Conservation (phyloP, 176 grass and related monocot genomes). For the Aegilops tauschii region DNA sequence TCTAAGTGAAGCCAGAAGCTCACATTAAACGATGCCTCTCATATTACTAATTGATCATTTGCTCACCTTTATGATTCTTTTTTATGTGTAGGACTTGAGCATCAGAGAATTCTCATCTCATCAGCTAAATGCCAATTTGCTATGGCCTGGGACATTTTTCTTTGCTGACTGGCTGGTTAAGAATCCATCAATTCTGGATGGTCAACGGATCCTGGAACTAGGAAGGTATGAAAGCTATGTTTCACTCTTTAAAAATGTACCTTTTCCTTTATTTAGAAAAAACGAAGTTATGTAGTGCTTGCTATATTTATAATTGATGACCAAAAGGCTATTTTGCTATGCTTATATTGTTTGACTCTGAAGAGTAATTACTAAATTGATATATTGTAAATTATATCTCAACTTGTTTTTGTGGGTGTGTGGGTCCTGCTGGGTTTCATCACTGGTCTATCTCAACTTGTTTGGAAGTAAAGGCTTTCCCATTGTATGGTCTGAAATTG, state of each 20-base stretch:
- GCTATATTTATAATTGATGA: background rate
- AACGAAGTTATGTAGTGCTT: background rate
- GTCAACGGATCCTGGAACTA: slow-evolving; percentile 61
- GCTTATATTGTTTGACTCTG: background rate
- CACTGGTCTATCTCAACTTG: background rate
- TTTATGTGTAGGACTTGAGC: slow-evolving; percentile 55
- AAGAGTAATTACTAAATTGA: background rate
- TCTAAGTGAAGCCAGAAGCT: background rate
- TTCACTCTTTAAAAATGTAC: background rate
- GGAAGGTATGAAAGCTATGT: slow-evolving; percentile 56
- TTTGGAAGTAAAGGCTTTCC: background rate
- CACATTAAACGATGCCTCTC: background rate
- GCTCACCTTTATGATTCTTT: background rate
- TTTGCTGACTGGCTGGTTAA: slow-evolving; percentile 73
- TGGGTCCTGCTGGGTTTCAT: background rate
- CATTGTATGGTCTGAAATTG: background rate
- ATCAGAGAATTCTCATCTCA: slow-evolving; percentile 84
- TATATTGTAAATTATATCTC: background rate
- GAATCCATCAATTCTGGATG: slow-evolving; percentile 56
- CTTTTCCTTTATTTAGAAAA: background rate
- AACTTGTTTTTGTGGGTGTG: background rate
- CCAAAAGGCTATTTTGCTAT: background rate
- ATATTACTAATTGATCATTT: background rate
- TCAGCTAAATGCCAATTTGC: slow-evolving; percentile 84
- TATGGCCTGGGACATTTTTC: slow-evolving; percentile 88